Evolutionary conservation across 2,329 filamentous ascomycete species (phyloP).

Genomic region (Chrysoporthe cubensis): DNA sequence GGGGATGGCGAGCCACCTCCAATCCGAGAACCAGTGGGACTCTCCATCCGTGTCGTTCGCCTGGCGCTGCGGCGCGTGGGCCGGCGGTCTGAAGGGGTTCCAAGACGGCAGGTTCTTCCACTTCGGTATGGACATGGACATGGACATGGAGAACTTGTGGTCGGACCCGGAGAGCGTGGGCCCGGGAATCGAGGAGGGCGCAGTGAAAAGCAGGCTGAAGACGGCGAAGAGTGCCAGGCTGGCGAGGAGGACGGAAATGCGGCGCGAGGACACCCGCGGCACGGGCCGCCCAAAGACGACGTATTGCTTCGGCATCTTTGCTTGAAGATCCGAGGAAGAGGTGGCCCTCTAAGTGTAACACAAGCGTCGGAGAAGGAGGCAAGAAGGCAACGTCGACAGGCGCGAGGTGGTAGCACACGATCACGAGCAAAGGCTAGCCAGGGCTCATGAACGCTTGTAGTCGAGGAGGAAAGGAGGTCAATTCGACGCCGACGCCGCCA

Average conservation of each 20-base stretch:
- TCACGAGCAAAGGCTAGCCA: not conserved
- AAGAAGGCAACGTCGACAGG: not conserved
- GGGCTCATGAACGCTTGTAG: conserved; percentile 4
- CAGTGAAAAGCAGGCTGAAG: conserved; percentile 55
- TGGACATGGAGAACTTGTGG: conserved; percentile 44
- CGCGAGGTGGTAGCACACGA: conserved; percentile 1
- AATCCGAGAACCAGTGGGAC: conserved; percentile 84
- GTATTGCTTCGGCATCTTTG: conserved; percentile 51
- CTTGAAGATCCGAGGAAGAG: conserved; percentile 1
- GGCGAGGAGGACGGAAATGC: conserved; percentile 56
- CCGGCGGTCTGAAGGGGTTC: conserved; percentile 70
- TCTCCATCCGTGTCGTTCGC: conserved; percentile 79
- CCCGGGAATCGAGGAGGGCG: conserved; percentile 53
- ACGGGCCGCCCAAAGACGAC: conserved; percentile 53
- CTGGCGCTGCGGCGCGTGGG: conserved; percentile 74
- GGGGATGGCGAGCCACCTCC: conserved; percentile 82
- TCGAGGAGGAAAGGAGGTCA: not conserved
- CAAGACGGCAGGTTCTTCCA: conserved; percentile 49
- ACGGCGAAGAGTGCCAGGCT: conserved; percentile 57
- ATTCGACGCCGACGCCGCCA: conserved; percentile 7
- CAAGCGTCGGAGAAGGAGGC: not conserved
- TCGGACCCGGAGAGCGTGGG: conserved; percentile 55
- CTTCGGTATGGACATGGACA: conserved; percentile 45
- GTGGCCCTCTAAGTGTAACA: not conserved
- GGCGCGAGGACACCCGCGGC: conserved; percentile 55